Evolutionary conservation across 140 eudicot genomes (phyloP).

Genomic region (Senecio squalidus): DNA sequence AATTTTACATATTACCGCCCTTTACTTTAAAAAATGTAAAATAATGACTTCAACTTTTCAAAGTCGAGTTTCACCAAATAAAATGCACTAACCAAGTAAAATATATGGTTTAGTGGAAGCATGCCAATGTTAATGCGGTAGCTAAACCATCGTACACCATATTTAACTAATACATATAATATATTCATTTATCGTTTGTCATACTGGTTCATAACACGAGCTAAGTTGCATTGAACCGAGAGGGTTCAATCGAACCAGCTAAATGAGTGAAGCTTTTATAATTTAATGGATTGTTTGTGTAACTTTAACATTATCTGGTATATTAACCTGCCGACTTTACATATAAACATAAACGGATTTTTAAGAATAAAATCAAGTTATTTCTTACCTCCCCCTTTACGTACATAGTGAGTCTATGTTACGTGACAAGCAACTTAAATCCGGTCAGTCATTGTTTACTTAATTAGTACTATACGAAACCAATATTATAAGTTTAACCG

Average conservation of each 20-base stretch:
- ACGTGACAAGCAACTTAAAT: not conserved
- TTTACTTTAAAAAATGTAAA: not conserved
- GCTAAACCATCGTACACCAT: constrained; percentile 2
- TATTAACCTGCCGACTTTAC: too few species aligned
- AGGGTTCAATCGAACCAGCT: too few species aligned
- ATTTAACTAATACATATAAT: too few species aligned
- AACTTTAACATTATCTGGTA: too few species aligned
- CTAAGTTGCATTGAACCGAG: too few species aligned
- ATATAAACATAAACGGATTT: too few species aligned
- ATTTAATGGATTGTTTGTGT: too few species aligned
- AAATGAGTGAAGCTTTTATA: too few species aligned
- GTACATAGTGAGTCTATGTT: not conserved
- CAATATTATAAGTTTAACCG: too few species aligned
- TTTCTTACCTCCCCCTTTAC: too few species aligned
- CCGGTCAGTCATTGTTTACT: not conserved
- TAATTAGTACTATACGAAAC: too few species aligned
- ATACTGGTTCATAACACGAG: not conserved
- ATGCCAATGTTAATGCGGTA: constrained; percentile 9
- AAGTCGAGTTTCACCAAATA: constrained; percentile 1
- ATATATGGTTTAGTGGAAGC: not conserved
- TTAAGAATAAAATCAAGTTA: too few species aligned
- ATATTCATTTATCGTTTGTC: not conserved
- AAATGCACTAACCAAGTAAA: constrained; percentile 3
- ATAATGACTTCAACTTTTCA: not conserved
- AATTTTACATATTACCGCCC: not conserved